Evolutionary conservation across 1,284 basidiomycete species (phyloP).

Genomic region (Stygiomarasmius scandens): DNA sequence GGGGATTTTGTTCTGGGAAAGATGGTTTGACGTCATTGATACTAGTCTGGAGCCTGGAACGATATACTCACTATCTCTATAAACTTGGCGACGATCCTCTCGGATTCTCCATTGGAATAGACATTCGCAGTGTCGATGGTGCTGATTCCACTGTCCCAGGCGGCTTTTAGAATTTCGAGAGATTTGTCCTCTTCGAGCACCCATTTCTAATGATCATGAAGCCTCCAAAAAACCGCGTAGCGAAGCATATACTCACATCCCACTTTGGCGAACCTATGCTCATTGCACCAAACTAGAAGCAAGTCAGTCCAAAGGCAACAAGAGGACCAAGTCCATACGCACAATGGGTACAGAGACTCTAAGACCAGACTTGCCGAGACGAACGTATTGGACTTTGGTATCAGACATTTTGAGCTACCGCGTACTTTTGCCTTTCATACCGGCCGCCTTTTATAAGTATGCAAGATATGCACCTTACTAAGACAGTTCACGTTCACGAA

Average conservation of each 20-base stretch:
- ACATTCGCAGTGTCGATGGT: slow-evolving; percentile 20
- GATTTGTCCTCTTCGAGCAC: slow-evolving; percentile 8
- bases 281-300: slow-evolving; percentile 40
- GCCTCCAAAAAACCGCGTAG: not conserved
- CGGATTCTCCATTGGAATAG: slow-evolving; percentile 18
- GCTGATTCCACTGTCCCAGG: slow-evolving; percentile 15
- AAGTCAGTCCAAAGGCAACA: not conserved
- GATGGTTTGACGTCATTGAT: not conserved
- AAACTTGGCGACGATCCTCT: slow-evolving; percentile 18
- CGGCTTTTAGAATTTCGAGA: slow-evolving; percentile 12
- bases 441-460: too few relatives aligned
- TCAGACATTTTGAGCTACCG: not conserved
- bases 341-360: slow-evolving; percentile 46
- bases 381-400: slow-evolving; percentile 6
- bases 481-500: too few relatives aligned
- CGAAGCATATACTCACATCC: slow-evolving; percentile 21
- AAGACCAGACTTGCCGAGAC: slow-evolving; percentile 41
- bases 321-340: slow-evolving; percentile 10
- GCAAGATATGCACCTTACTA: too few relatives aligned
- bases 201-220: slow-evolving; percentile 9
- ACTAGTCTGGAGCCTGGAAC: not conserved
- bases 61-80: slow-evolving; percentile 15
- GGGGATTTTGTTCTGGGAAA: slow-evolving; percentile 45
- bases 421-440: too few relatives aligned
- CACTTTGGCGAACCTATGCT: slow-evolving; percentile 35